phyloP scores from a whole-genome alignment of 176 grass and related monocot species.

The Oryza punctata region DNA sequence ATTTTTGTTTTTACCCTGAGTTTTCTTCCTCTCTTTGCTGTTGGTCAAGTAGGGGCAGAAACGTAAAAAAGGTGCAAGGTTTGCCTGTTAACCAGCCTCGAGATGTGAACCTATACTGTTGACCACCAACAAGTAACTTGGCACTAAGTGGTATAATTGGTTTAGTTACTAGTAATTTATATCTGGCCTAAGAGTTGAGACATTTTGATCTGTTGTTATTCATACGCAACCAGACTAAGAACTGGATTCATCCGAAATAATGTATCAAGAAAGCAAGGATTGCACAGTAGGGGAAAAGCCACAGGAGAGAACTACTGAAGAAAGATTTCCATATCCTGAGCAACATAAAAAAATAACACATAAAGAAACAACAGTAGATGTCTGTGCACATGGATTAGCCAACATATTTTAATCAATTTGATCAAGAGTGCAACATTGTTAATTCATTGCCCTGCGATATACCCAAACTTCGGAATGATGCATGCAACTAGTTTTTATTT shows the following conservation, averaged over 20 bases:
- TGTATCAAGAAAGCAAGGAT: background rate
- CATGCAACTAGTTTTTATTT: background rate
- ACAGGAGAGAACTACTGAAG: conserved; percentile 8
- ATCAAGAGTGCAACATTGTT: background rate
- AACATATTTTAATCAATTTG: conserved; percentile 32
- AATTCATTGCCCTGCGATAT: background rate
- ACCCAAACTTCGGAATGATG: conserved; percentile 8
- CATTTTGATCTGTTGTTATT: background rate
- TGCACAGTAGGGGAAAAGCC: background rate
- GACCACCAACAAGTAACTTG: background rate
- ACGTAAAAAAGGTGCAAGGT: background rate
- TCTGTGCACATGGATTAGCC: conserved; percentile 31
- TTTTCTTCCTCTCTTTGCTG: background rate
- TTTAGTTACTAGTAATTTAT: conserved; percentile 7
- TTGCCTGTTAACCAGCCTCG: conserved; percentile 12
- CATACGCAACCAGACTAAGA: conserved; percentile 1
- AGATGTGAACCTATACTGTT: conserved; percentile 21
- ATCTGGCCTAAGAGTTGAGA: background rate
- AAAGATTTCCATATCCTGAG: background rate
- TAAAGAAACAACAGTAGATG: conserved; percentile 20
- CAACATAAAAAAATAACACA: background rate
- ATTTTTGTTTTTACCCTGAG: conserved; percentile 24
- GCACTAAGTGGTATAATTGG: background rate
- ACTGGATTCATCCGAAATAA: conserved; percentile 11
- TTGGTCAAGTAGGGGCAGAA: conserved; percentile 15